Conservation (phyloP, 1,284 basidiomycete genomes). For the Cerrena zonata region DNA sequence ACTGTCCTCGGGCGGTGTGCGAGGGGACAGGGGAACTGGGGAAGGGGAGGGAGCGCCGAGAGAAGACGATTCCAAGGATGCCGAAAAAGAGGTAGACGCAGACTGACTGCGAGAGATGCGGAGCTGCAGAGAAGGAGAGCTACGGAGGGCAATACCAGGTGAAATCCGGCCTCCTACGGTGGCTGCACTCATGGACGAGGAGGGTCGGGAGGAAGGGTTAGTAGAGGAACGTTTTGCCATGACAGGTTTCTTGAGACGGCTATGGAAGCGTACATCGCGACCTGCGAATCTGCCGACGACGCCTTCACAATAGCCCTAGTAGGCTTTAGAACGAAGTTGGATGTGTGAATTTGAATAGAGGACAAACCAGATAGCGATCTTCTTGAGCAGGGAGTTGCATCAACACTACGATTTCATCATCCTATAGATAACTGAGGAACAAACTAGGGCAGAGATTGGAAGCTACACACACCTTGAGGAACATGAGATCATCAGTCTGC, state of each 20-base stretch:
- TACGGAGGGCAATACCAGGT: slow-evolving; percentile 13
- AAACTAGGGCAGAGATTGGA: slow-evolving; percentile 2
- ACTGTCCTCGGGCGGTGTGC: slow-evolving; percentile 8
- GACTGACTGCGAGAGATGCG: slow-evolving; percentile 1
- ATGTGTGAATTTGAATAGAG: slow-evolving; percentile 2
- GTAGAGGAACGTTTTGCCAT: slow-evolving; percentile 57
- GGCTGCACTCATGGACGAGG: slow-evolving; percentile 19
- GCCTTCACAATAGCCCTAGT: slow-evolving; percentile 69
- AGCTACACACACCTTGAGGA: slow-evolving; percentile 56
- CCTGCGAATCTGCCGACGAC: slow-evolving; percentile 80
- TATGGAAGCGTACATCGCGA: slow-evolving; percentile 64
- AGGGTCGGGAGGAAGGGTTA: slow-evolving; percentile 21
- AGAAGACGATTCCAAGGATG: neutral
- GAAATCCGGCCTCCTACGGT: slow-evolving; percentile 13
- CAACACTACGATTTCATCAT: slow-evolving; percentile 77
- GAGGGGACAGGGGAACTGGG: neutral
- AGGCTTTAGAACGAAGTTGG: neutral
- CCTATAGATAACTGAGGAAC: slow-evolving; percentile 35
- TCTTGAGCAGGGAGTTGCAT: slow-evolving; percentile 59
- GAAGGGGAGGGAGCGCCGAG: neutral
- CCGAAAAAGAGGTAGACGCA: neutral
- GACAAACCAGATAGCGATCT: slow-evolving; percentile 57
- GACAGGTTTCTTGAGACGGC: slow-evolving; percentile 75
- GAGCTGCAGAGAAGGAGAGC: slow-evolving; percentile 6
- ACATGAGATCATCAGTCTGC: slow-evolving; percentile 79